Evolutionary conservation across 2,329 filamentous ascomycete genomes (phyloP).

Genomic region (Neocatenulostroma microsporum): DNA sequence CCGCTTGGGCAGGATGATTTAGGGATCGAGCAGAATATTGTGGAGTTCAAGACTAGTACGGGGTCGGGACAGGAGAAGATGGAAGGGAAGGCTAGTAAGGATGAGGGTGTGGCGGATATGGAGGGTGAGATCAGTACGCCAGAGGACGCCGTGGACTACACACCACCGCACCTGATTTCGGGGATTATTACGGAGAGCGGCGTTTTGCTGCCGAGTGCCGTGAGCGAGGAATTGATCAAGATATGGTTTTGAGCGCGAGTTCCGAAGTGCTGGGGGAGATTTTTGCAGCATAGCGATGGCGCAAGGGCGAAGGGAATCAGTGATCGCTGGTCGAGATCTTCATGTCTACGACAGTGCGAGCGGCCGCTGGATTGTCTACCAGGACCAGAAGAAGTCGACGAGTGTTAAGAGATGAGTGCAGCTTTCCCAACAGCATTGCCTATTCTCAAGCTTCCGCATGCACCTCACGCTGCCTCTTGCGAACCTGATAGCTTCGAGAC

Average conservation of each 20-base stretch:
- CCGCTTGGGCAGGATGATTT: conserved; percentile 75
- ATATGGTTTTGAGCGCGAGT: conserved; percentile 43
- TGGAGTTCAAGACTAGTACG: conserved; percentile 59
- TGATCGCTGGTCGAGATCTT: too few relatives aligned
- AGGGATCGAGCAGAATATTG: conserved; percentile 68
- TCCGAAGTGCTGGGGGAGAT: neutral
- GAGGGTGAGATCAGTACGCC: conserved; percentile 12
- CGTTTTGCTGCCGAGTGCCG: conserved; percentile 60
- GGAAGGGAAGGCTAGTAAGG: conserved; percentile 15
- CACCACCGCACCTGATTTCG: conserved; percentile 60
- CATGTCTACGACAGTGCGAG: too few relatives aligned
- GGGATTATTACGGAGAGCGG: conserved; percentile 71
- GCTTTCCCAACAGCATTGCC: too few relatives aligned
- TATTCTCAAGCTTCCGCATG: too few relatives aligned
- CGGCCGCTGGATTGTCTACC: too few relatives aligned
- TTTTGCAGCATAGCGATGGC: neutral
- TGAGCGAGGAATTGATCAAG: conserved; percentile 62
- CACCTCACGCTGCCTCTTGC: too few relatives aligned
- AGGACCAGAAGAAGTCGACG: too few relatives aligned
- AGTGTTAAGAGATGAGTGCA: too few relatives aligned
- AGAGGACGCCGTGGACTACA: conserved; percentile 55
- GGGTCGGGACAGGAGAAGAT: conserved; percentile 13
- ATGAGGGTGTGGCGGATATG: conserved; percentile 27
- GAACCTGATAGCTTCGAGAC: too few relatives aligned
- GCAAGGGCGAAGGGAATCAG: too few relatives aligned